A percentile compares a stretch with the other conserved stretches of the same genome.
These are phyloP conservation scores for Silene conica DNA, from an alignment of 148 eudicot species.

Conservation along the genomic window DNA sequence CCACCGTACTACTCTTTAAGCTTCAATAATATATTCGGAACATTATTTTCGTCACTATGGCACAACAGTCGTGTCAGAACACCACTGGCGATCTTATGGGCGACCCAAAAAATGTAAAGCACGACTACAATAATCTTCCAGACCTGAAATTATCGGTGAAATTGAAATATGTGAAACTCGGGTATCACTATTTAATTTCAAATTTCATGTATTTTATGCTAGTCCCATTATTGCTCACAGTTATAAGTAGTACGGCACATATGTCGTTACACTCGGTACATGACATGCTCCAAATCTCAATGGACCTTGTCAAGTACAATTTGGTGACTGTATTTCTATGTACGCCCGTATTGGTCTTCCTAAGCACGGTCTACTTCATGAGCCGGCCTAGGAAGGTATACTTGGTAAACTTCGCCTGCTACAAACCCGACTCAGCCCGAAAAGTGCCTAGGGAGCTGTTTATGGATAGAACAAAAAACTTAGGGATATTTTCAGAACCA, in stretches of 20 bases:
- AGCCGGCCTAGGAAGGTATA: conserved; percentile 40
- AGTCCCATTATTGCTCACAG: conserved; percentile 22
- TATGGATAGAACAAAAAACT: conserved; percentile 25
- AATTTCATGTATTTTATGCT: conserved; percentile 31
- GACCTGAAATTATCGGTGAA: conserved; percentile 29
- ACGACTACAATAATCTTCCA: conserved; percentile 4
- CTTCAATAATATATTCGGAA: not conserved
- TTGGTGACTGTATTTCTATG: conserved; percentile 21
- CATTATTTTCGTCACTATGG: not conserved
- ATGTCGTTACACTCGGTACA: conserved; percentile 23
- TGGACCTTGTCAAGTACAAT: conserved; percentile 29
- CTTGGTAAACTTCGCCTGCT: conserved; percentile 34
- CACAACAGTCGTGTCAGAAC: conserved; percentile 5
- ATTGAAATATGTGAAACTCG: conserved; percentile 43
- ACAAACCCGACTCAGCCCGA: conserved; percentile 28
- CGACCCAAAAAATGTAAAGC: not conserved
- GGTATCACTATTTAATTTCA: conserved; percentile 41
- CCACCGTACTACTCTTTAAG: not conserved
- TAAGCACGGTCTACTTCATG: conserved; percentile 37
- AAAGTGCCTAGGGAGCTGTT: conserved; percentile 33
- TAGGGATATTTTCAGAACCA: conserved; percentile 28
- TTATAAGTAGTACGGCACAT: conserved; percentile 16
- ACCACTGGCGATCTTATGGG: not conserved
- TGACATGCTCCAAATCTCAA: conserved; percentile 20
- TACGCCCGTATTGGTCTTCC: conserved; percentile 27